Conservation (phyloP, 805 yeast species). For the Starmerella potacharoeniae region DNA sequence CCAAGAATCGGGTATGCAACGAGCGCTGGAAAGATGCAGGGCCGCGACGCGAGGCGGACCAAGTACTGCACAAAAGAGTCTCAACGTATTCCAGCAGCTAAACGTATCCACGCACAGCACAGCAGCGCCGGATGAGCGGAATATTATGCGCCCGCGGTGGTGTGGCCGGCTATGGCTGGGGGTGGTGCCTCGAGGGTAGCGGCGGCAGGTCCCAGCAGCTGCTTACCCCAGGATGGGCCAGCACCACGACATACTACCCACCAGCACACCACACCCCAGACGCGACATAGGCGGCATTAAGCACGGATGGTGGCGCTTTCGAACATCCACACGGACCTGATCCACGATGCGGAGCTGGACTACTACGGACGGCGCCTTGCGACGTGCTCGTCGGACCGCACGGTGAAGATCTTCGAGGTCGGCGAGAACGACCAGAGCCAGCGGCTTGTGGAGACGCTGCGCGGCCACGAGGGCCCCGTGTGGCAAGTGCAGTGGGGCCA, state of each 20-base stretch:
- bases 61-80: too few species aligned
- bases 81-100: too few species aligned
- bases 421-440: slow-evolving; percentile 61
- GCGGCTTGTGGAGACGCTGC: slow-evolving; percentile 68
- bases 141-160: too few species aligned
- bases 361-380: slow-evolving; percentile 94
- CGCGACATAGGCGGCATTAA: not conserved
- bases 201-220: not conserved
- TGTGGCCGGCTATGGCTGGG: not conserved
- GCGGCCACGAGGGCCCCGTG: slow-evolving; percentile 93
- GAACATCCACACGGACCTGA: slow-evolving; percentile 83
- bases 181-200: not conserved
- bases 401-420: slow-evolving; percentile 87
- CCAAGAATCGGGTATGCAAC: too few species aligned
- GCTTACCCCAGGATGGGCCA: not conserved
- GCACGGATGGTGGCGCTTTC: slow-evolving; percentile 58
- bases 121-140: too few species aligned
- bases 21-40: too few species aligned
- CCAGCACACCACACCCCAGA: not conserved
- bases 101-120: too few species aligned
- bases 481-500: slow-evolving; percentile 99
- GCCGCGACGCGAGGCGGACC: too few species aligned
- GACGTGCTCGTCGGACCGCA: slow-evolving; percentile 90
- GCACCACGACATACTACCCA: not conserved
- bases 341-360: slow-evolving; percentile 94